phyloP scores from a whole-genome alignment of 345 rosid genomes.

The Hypericum androsaemum region DNA sequence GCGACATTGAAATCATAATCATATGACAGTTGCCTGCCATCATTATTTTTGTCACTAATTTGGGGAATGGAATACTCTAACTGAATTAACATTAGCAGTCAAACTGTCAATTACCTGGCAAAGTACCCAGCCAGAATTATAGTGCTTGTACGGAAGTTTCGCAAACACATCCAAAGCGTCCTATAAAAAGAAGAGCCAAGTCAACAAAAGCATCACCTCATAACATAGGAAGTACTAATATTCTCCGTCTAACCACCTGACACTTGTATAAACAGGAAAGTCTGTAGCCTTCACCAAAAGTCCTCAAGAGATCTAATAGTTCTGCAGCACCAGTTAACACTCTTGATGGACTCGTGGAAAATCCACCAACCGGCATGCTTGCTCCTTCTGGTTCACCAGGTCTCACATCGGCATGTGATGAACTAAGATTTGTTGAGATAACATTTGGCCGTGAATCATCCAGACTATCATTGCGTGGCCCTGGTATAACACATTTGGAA shows the following conservation, averaged over 20 bases:
- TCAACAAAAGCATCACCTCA: slow-evolving; percentile 13
- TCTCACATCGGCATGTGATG: slow-evolving; percentile 43
- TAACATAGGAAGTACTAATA: slow-evolving; percentile 2
- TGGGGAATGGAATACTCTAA: too few species aligned
- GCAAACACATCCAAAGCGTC: slow-evolving; percentile 70
- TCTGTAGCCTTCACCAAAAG: slow-evolving; percentile 88
- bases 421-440: slow-evolving; percentile 39
- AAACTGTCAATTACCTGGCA: slow-evolving; percentile 49
- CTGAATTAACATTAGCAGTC: too few species aligned
- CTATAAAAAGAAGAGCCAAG: slow-evolving; percentile 37
- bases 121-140: slow-evolving; percentile 95
- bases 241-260: slow-evolving; percentile 38
- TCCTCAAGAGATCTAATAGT: slow-evolving; percentile 63
- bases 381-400: slow-evolving; percentile 54
- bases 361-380: slow-evolving; percentile 37
- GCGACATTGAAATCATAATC: too few species aligned
- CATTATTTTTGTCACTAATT: too few species aligned
- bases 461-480: slow-evolving; percentile 54
- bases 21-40: too few species aligned
- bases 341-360: slow-evolving; percentile 35
- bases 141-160: slow-evolving; percentile 78
- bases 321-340: slow-evolving; percentile 60
- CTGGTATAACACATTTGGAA: slow-evolving; percentile 28
- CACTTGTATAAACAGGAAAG: slow-evolving; percentile 77
- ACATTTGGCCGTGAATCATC: slow-evolving; percentile 66